Evolutionary conservation across 192 early-diverging fungal species (phyloP).

Genomic region (Umbelopsis ramanniana): DNA sequence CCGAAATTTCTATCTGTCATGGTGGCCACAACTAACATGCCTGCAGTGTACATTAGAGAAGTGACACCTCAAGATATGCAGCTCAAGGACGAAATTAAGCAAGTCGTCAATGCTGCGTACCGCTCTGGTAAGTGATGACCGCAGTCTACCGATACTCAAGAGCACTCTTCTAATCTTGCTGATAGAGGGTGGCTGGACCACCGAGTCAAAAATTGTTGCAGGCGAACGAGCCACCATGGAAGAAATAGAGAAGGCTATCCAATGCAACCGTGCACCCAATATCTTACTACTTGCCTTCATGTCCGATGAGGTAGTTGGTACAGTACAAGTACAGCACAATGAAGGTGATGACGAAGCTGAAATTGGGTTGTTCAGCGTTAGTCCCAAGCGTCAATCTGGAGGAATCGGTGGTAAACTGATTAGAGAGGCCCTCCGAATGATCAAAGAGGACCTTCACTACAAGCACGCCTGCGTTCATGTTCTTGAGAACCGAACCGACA

Average conservation of each 20-base stretch:
- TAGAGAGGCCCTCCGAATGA: conserved; percentile 34
- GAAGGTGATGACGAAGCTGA: conserved; percentile 43
- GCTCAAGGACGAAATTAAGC: conserved; percentile 25
- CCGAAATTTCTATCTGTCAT: neutral
- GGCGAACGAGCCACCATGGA: conserved; percentile 45
- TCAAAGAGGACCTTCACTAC: conserved; percentile 40
- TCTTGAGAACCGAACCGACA: conserved; percentile 44
- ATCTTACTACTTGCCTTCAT: conserved; percentile 47
- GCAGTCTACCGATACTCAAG: neutral
- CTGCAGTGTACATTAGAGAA: conserved; percentile 26
- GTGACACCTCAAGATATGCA: conserved; percentile 28
- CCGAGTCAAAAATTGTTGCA: conserved; percentile 48
- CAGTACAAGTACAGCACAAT: conserved; percentile 48
- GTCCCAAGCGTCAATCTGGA: conserved; percentile 47
- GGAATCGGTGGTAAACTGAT: conserved; percentile 56
- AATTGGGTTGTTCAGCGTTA: conserved; percentile 53
- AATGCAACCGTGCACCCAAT: conserved; percentile 42
- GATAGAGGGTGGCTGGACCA: conserved; percentile 55
- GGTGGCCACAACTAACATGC: neutral
- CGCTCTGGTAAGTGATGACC: conserved; percentile 39
- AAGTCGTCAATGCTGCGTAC: conserved; percentile 51
- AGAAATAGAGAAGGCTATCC: conserved; percentile 35
- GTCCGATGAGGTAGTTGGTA: conserved; percentile 45
- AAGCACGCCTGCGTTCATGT: conserved; percentile 46
- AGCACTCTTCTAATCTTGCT: neutral